phyloP scores from a whole-genome alignment of 768 basidiomycete species.

The Phaffia australis region DNA sequence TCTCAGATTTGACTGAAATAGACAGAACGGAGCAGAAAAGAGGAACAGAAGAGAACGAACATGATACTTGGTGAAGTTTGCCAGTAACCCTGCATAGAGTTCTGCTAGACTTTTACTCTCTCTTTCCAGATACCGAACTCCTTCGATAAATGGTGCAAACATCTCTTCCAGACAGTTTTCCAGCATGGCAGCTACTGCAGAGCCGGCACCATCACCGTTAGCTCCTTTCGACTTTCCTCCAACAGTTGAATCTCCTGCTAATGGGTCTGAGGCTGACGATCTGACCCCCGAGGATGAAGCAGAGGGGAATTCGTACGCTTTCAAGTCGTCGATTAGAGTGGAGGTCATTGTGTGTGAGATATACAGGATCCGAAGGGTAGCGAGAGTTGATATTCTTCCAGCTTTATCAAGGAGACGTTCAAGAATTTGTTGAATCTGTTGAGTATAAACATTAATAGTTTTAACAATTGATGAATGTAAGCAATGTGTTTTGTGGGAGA shows the following conservation, averaged over 20 bases:
- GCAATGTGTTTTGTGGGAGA: neutral
- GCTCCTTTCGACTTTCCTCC: neutral
- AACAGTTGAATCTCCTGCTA: constrained; percentile 1
- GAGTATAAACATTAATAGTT: neutral
- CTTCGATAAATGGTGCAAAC: constrained; percentile 87
- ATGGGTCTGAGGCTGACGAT: neutral
- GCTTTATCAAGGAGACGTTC: constrained; percentile 75
- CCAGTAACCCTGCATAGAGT: constrained; percentile 62
- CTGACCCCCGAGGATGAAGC: constrained; percentile 20
- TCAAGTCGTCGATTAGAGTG: constrained; percentile 75
- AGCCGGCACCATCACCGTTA: constrained; percentile 6
- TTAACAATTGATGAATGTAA: too few species aligned
- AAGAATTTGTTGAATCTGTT: constrained; percentile 90
- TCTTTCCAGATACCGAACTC: constrained; percentile 77
- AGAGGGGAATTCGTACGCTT: constrained; percentile 72
- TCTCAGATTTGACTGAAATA: neutral
- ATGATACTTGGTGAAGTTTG: constrained; percentile 75
- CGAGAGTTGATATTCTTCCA: constrained; percentile 66
- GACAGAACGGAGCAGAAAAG: neutral
- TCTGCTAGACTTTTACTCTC: constrained; percentile 74
- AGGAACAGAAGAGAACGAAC: constrained; percentile 43
- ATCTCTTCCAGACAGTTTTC: constrained; percentile 93
- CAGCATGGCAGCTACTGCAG: constrained; percentile 49
- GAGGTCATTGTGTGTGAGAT: constrained; percentile 72
- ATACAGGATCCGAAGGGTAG: constrained; percentile 81